Base-by-base conservation (phyloP, 257 asterid species). In the Nicotiana undulata region DNA sequence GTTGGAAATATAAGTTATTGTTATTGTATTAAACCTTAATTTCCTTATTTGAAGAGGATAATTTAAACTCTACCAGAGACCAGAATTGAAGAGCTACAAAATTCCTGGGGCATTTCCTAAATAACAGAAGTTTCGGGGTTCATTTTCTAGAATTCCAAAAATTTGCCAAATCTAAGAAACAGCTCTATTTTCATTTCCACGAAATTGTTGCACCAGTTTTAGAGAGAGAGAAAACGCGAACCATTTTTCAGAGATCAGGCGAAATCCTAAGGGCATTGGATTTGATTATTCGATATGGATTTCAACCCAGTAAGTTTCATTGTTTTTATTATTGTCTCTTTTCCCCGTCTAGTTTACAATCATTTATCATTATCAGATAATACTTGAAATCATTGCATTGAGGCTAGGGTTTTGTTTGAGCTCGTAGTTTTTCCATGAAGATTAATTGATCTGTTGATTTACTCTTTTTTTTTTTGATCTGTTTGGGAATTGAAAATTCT, bases 241-340 rank as follows among this genome's bases (percentile, higher is more conserved):
- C 68, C 37, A 68, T 37, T 20, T 29, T 40, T 12, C 22, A 49
- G 78, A 46, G 40, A 74, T 49, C 78, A 74, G 61, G 78, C 78
- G 61, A 74, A 46, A 7, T 74, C 9, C 5, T 1, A 52, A 64
- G 49, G 53, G 24, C 55, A 49, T 59, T 74, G 29, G 26, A 52
- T 29, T 34, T 8, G 70, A 53, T 49, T 24, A 55, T 53, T 26
- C 13, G 37, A 49, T 24, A 80, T 84, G 84, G 84, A 84, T 84
- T 82, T 77, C 29, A 76, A 76, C 29, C 81, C 86, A 55, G 86
- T 84, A 80, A 84, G 82, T 28, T 3, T 11, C 22, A 44, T 75
- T 24, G 0, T 46, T 65, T 80, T 28, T 24, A 34, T 18, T 63
- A 11, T 31, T 28, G 11, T 34, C 15, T 56, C 63, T 9, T 5